Evolutionary conservation across 768 basidiomycete genomes (phyloP).

Genomic region (Rickenella mellea): DNA sequence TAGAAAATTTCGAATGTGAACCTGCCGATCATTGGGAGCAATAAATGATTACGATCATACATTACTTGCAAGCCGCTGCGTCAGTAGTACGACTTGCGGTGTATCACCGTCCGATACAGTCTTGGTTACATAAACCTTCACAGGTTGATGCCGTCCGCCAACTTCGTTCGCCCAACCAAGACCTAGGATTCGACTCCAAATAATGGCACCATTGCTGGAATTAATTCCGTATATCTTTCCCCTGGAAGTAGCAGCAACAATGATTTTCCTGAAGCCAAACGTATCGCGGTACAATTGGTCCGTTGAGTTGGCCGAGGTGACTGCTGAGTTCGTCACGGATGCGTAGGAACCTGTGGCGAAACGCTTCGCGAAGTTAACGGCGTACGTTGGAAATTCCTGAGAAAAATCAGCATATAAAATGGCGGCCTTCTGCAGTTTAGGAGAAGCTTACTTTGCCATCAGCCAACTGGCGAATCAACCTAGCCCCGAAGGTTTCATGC

Average conservation of each 20-base stretch:
- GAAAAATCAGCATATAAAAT: neutral
- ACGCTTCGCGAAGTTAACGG: slow-evolving; percentile 55
- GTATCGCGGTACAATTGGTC: slow-evolving; percentile 52
- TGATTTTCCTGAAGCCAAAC: slow-evolving; percentile 82
- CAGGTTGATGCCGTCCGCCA: slow-evolving; percentile 47
- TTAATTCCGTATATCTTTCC: slow-evolving; percentile 82
- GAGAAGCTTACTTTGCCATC: slow-evolving; percentile 45
- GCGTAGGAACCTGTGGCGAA: slow-evolving; percentile 64
- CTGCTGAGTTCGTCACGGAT: slow-evolving; percentile 29
- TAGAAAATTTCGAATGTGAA: slow-evolving; percentile 16
- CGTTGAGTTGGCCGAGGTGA: slow-evolving; percentile 22
- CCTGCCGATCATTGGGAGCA: slow-evolving; percentile 2
- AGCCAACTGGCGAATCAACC: slow-evolving; percentile 45
- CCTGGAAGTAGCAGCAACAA: slow-evolving; percentile 57
- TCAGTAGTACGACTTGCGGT: slow-evolving; percentile 54
- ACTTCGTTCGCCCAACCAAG: slow-evolving; percentile 54
- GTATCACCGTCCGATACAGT: slow-evolving; percentile 32
- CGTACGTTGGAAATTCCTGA: slow-evolving; percentile 64
- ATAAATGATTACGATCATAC: slow-evolving; percentile 27
- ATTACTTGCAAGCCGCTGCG: slow-evolving; percentile 52
- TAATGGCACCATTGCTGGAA: slow-evolving; percentile 60
- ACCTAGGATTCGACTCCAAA: slow-evolving; percentile 77
- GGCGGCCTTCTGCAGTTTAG: too few relatives aligned
- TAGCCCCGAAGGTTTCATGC: slow-evolving; percentile 38
- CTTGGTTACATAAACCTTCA: slow-evolving; percentile 50